Evolutionary conservation across 1,284 basidiomycete genomes (phyloP), one percentile per base, ranked within the genome.

Genomic region (Cutaneotrichosporon arboriforme): DNA sequence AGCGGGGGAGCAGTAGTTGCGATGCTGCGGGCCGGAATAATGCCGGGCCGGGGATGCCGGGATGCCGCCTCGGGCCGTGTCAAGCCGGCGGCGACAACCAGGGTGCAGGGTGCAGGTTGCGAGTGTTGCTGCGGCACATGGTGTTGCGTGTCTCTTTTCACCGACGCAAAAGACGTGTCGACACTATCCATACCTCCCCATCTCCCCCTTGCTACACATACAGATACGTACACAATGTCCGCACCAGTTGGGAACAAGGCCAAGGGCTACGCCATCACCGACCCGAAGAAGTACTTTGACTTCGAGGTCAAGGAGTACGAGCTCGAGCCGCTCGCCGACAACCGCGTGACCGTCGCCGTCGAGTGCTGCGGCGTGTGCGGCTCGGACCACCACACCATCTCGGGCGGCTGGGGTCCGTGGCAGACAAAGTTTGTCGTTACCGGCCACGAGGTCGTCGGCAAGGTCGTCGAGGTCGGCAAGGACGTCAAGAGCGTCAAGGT

Each of bases 331-430:
- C 69, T 79, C 36, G 86, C 87, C 70, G 79, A 83, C 46, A 65
- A 74, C 59, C 72, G 81, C 41, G 75, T 85, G 8, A 85, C 87
- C 49, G 81, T 89, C 52, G 89, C 90, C 79, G 87, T 91, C 55
- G 87, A 88, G 57, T 65, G 62, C 61, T 75, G 71, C 50, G 73
- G 73, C 52, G 71, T 73, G 20, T 73, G 72, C 45, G 67, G 68
- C 35, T 64, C 60, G 56, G 70, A 73, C 62, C 69, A 70, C 62
- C 73, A 75, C 63, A 75, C 73, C 48, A 68, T 75, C 60, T 65
- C 67, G 14, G 73, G 73, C 35, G 73, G 73, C 45, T 75, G 73
- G 73, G 73, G 73, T 8, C 68, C 69, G 1, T 67, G 55, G 55
- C 49, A 54, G 51, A 66, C 66, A 50, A 62, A 70, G 39, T 76